Percentiles rank a stretch among this genome's conserved stretches.
Evolutionary conservation across 2,329 filamentous ascomycete species (phyloP).

Genomic region (Colletotrichum sp.): DNA sequence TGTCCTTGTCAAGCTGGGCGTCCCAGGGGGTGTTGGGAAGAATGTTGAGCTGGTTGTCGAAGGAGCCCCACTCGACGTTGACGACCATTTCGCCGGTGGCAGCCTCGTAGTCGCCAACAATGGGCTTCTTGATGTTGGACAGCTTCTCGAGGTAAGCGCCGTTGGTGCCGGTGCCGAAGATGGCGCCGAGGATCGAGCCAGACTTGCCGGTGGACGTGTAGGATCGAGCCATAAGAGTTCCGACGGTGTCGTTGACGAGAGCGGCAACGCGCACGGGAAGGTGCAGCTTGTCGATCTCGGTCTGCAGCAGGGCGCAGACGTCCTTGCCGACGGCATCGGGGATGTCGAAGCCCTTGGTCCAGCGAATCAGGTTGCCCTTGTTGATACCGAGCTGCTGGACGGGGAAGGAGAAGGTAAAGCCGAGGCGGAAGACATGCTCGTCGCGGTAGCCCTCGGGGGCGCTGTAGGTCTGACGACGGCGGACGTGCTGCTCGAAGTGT

Average conservation of each 20-base stretch:
- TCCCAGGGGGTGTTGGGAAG: constrained; percentile 89
- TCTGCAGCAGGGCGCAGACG: constrained; percentile 87
- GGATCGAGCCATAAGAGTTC: constrained; percentile 95
- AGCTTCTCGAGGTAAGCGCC: constrained; percentile 97
- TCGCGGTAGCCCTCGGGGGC: constrained; percentile 65
- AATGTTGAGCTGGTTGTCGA: constrained; percentile 91
- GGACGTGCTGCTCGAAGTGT: constrained; percentile 76
- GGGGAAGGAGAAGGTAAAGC: constrained; percentile 99
- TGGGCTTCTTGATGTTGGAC: constrained; percentile 79
- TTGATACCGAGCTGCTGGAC: constrained; percentile 95
- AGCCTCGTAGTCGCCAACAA: constrained; percentile 73
- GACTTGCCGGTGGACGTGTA: constrained; percentile 92
- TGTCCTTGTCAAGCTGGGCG: constrained; percentile 75
- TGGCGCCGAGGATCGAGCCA: constrained; percentile 88
- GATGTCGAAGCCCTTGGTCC: constrained; percentile 99
- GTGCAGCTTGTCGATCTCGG: constrained; percentile 83
- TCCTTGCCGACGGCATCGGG: constrained; percentile 93
- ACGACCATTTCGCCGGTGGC: constrained; percentile 94
- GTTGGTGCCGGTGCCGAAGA: constrained; percentile 97
- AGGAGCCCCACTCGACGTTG: constrained; percentile 98
- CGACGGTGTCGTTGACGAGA: constrained; percentile 96
- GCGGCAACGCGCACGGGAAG: constrained; percentile 95
- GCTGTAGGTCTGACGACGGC: constrained; percentile 66
- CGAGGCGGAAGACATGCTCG: constrained; percentile 86
- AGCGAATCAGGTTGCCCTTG: constrained; percentile 90